Evolutionary conservation across 257 asterid genomes (phyloP).

Genomic region (Capsicum pubescens): DNA sequence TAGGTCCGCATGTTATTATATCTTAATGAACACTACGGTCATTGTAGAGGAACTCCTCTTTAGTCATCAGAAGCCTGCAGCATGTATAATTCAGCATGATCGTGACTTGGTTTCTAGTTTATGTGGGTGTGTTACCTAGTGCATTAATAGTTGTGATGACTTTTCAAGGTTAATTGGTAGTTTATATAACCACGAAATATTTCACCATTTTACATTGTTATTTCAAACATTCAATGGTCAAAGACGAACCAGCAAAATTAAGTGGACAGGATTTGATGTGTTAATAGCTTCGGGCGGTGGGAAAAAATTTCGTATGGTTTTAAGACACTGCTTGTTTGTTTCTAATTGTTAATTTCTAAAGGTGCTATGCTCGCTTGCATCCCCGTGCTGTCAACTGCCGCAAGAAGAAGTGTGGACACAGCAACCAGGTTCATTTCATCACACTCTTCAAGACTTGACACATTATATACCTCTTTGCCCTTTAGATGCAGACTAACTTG

Average conservation of each 20-base stretch:
- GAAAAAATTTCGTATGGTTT: neutral
- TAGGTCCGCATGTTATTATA: neutral
- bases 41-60: neutral
- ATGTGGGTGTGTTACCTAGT: too few relatives aligned
- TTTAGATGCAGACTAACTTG: neutral
- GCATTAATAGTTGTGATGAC: neutral
- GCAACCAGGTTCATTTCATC: conserved; percentile 24
- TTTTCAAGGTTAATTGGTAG: neutral
- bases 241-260: neutral
- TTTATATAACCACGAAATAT: neutral
- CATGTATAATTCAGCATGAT: neutral
- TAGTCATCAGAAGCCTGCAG: neutral
- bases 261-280: too few relatives aligned
- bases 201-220: neutral
- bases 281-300: neutral
- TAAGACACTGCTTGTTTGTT: neutral
- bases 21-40: neutral
- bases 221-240: neutral
- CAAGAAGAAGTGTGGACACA: conserved; percentile 34
- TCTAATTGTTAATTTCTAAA: neutral
- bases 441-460: neutral
- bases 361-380: conserved; percentile 33
- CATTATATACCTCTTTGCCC: neutral
- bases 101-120: neutral
- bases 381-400: conserved; percentile 34